phyloP scores from a whole-genome alignment of 192 early-diverging fungal species.

The Coemansia sp. region DNA sequence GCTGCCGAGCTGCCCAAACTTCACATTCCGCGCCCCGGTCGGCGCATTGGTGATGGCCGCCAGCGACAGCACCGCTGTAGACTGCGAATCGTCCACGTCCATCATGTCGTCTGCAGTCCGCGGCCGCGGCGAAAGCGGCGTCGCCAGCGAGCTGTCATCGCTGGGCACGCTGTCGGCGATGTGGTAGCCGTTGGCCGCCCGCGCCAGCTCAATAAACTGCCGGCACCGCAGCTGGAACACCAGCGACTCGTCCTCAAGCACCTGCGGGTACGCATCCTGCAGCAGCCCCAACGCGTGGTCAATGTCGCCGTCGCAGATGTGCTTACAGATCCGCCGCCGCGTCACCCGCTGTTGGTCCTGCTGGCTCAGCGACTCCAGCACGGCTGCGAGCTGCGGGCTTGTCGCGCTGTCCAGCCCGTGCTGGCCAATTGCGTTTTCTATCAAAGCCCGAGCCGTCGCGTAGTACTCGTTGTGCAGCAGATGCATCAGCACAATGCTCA shows the following conservation, averaged over 20 bases:
- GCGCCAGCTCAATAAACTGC: constrained; percentile 86
- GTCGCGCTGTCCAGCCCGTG: not conserved
- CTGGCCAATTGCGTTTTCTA: constrained; percentile 40
- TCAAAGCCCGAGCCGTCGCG: constrained; percentile 71
- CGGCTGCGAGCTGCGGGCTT: constrained; percentile 14
- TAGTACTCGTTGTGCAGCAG: constrained; percentile 82
- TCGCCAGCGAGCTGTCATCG: constrained; percentile 25
- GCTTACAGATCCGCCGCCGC: constrained; percentile 52
- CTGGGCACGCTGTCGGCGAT: constrained; percentile 36
- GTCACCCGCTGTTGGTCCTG: constrained; percentile 30
- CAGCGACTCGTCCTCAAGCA: constrained; percentile 67
- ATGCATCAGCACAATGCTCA: constrained; percentile 70
- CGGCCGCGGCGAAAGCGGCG: constrained; percentile 9
- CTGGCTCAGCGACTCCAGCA: constrained; percentile 21
- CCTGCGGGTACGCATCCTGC: constrained; percentile 63
- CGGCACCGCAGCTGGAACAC: constrained; percentile 78
- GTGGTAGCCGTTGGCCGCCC: constrained; percentile 28
- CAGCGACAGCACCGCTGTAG: constrained; percentile 29
- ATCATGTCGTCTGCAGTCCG: constrained; percentile 32
- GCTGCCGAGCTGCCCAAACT: constrained; percentile 30
- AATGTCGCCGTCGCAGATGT: constrained; percentile 73
- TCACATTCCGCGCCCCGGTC: not conserved
- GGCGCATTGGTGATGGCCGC: constrained; percentile 39
- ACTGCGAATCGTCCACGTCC: constrained; percentile 53
- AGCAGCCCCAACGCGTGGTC: constrained; percentile 67